Evolutionary conservation across 1,139 yeast species (phyloP).

Genomic region (Sugiyamaella japonica): DNA sequence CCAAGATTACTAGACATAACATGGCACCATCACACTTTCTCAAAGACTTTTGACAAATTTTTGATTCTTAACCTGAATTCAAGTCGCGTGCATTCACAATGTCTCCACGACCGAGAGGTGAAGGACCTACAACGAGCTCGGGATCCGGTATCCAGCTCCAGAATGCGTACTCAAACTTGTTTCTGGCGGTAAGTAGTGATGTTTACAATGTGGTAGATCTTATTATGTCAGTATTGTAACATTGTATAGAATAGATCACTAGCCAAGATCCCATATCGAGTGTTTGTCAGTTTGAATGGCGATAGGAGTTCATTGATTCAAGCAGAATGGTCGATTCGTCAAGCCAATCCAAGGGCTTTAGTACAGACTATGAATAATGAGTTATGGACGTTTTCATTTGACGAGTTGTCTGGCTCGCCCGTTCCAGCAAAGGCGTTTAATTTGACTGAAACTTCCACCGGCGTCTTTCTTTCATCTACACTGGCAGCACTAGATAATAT

Average conservation of each 20-base stretch:
- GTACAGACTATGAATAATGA: constrained; percentile 62
- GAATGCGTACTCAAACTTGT: constrained; percentile 35
- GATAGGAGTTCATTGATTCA: constrained; percentile 50
- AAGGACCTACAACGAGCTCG: not conserved
- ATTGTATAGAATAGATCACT: constrained; percentile 30
- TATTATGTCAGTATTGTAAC: too few relatives aligned
- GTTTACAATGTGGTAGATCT: not conserved
- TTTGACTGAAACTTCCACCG: constrained; percentile 42
- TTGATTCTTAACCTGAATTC: too few relatives aligned
- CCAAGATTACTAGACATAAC: too few relatives aligned
- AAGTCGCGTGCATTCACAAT: constrained; percentile 7
- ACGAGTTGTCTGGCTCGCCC: constrained; percentile 37
- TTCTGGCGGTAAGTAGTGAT: constrained; percentile 30
- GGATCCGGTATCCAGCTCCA: constrained; percentile 20
- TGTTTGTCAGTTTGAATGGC: constrained; percentile 40
- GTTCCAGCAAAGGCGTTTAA: constrained; percentile 36
- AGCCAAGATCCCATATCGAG: constrained; percentile 36
- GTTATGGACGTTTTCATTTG: constrained; percentile 57
- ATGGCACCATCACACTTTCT: too few relatives aligned
- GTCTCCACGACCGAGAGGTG: constrained; percentile 11
- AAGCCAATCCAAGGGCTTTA: constrained; percentile 52
- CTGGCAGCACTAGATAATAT: constrained; percentile 24
- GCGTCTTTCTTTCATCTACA: constrained; percentile 41
- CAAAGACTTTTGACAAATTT: too few relatives aligned
- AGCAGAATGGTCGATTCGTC: constrained; percentile 58